Percentiles rank a stretch among this genome's conserved stretches.
Conservation (phyloP, 805 yeast species). For the Diddensiella caesifluorescens region DNA sequence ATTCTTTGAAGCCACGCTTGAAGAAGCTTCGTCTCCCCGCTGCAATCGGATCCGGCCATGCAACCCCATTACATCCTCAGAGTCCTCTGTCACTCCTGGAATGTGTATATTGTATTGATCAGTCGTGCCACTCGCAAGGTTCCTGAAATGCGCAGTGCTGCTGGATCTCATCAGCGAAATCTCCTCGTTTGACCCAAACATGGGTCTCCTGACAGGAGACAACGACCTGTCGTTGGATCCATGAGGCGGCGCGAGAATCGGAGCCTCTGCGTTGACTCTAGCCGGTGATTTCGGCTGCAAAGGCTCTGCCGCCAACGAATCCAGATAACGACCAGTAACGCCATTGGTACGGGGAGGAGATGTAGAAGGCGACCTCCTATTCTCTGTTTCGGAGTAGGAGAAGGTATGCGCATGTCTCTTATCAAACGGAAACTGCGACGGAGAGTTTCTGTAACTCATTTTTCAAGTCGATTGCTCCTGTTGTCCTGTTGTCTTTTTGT, state of each 20-base stretch:
- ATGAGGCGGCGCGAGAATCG: slow-evolving; percentile 4
- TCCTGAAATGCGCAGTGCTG: slow-evolving; percentile 25
- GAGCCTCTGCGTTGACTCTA: slow-evolving; percentile 14
- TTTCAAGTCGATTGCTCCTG: no score
- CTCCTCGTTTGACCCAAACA: slow-evolving; percentile 13
- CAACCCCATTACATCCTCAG: slow-evolving; percentile 32
- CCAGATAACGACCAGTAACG: slow-evolving; percentile 23
- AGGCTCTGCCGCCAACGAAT: slow-evolving; percentile 12
- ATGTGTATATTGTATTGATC: slow-evolving; percentile 13
- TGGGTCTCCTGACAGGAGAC: slow-evolving; percentile 12
- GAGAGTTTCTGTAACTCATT: slow-evolving; percentile 2
- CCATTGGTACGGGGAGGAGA: slow-evolving; percentile 7
- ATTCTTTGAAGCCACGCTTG: slow-evolving; percentile 24
- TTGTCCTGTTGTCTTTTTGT: no score
- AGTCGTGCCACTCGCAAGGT: slow-evolving; percentile 17
- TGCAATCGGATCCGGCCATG: slow-evolving; percentile 32
- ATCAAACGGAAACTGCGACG: not conserved
- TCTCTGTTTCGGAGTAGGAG: slow-evolving; percentile 7
- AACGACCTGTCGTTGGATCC: slow-evolving; percentile 11
- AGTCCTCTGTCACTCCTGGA: slow-evolving; percentile 29
- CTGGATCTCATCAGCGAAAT: slow-evolving; percentile 20
- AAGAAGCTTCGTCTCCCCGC: slow-evolving; percentile 25
- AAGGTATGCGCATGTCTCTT: not conserved
- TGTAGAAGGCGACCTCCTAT: slow-evolving; percentile 4
- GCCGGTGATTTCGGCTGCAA: slow-evolving; percentile 19